Conservation (phyloP, 495 filamentous ascomycete species). For the Tricharina praecox region DNA sequence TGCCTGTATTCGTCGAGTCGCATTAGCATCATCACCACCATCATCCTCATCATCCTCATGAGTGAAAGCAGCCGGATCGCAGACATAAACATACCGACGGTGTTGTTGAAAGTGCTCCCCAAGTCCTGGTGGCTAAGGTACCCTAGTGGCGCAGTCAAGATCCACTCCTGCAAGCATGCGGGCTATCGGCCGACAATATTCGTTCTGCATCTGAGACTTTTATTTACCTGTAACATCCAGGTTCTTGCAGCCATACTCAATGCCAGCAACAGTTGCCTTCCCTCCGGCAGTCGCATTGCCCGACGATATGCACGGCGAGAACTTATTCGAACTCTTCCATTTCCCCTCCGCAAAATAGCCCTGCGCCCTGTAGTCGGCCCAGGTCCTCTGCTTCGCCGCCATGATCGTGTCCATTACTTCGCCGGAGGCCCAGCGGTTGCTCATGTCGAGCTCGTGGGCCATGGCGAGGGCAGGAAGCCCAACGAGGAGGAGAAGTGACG, state of each 20-base stretch:
- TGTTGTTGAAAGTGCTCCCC: constrained; percentile 5
- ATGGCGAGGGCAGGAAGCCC: background rate
- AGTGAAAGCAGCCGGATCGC: no score
- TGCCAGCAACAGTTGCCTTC: constrained; percentile 1
- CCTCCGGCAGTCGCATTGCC: constrained; percentile 4
- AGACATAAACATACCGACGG: no score
- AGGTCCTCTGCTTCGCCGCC: constrained; percentile 10
- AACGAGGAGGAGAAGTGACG: background rate
- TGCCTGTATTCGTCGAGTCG: no score
- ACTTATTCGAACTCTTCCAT: constrained; percentile 10
- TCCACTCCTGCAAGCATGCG: no score
- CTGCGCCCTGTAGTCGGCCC: constrained; percentile 6
- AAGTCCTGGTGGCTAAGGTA: constrained; percentile 14
- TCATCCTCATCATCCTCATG: background rate
- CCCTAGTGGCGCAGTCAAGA: no score
- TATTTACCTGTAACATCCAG: constrained; percentile 16
- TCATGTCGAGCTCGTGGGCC: background rate
- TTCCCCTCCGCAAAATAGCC: constrained; percentile 9
- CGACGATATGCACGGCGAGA: constrained; percentile 8
- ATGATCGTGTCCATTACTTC: constrained; percentile 15
- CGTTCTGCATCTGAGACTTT: no score
- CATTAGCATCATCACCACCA: constrained; percentile 1
- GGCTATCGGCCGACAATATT: no score
- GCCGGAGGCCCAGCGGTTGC: constrained; percentile 8
- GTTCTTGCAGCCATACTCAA: constrained; percentile 10